Evolutionary conservation across 768 basidiomycete genomes (phyloP), one percentile per base, ranked within the genome.

Genomic region (Crassisporium funariophilum): DNA sequence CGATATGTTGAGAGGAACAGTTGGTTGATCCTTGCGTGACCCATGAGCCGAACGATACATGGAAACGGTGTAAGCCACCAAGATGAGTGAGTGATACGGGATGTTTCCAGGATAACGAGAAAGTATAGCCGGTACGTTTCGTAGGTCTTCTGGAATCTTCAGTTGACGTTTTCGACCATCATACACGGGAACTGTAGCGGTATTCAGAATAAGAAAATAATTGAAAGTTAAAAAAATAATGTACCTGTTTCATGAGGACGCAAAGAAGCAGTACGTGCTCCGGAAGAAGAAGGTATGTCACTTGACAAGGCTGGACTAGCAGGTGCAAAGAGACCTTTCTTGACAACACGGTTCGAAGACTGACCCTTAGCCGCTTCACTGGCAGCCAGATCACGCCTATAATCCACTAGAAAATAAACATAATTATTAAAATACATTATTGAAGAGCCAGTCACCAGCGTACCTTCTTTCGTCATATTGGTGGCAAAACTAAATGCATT

Each of bases 1-100:
- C n/a, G 66, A 4, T 76, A 74, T 49, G 58, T 63, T 6, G 37
- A 50, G 1, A 74, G 74, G 48, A 41, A 42, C 19, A 50, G 60
- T 5, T 57, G 49, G 42, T 72, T 75, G 41, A 25, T 56, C 2
- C 34, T 46, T 8, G 13, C 13, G 27, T 29, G 27, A 29, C 8
- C 27, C 27, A 7, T 29, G 27, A 29, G 27, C 27, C 7, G 27
- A 7, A 29, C 27, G 27, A 29, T 29, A 29, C 8, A 29, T 7
- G 8, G 13, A 29, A 29, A 29, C 27, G 13, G 27, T 29, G 27
- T 29, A 29, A 13, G 27, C 27, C 7, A 29, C 27, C 27, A 29
- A 29, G 13, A 29, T 13, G 7, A 29, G 13, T 29, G 27, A 29
- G 27, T 29, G 27, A 29, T 29, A 29, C 7, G 27, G 27, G 27